A percentile compares a stretch with the other conserved stretches of the same genome.
Conservation (phyloP, 2,329 filamentous ascomycete species). For the Ophiognomonia clavigignenti-juglandacearum region DNA sequence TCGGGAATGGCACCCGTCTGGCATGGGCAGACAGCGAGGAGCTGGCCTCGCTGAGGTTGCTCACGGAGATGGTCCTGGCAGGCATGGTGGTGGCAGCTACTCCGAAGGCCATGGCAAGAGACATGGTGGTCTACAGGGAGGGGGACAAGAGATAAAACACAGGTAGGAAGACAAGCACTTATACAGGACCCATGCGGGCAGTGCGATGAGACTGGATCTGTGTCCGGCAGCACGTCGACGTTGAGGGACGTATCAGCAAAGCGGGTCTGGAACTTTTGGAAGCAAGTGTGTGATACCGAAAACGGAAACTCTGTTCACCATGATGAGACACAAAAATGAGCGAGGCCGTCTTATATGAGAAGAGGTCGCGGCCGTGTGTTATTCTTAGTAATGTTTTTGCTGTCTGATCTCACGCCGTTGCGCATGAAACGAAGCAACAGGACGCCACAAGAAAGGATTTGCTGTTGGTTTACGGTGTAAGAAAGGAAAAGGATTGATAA, state of each 20-base stretch:
- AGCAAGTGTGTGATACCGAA: background rate
- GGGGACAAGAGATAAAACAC: too few relatives aligned
- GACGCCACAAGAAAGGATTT: background rate
- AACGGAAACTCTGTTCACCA: background rate
- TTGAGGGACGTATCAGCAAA: too few relatives aligned
- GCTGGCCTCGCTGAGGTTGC: constrained; percentile 13
- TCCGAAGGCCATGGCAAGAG: background rate
- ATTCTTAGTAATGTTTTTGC: background rate
- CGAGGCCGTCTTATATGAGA: constrained; percentile 4
- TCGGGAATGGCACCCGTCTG: constrained; percentile 20
- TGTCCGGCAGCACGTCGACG: too few relatives aligned
- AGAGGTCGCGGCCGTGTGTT: too few relatives aligned
- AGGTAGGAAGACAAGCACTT: too few relatives aligned
- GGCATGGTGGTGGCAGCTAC: constrained; percentile 2
- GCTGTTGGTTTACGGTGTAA: too few relatives aligned
- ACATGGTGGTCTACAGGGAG: background rate
- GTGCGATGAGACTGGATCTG: too few relatives aligned
- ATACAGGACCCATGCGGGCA: too few relatives aligned
- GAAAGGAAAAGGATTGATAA: background rate
- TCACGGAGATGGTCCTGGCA: constrained; percentile 8
- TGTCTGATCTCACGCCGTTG: constrained; percentile 1
- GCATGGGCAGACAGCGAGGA: constrained; percentile 13
- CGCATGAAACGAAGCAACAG: constrained; percentile 1
- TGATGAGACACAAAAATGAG: constrained; percentile 1
- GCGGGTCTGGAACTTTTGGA: background rate